These are phyloP conservation scores for Yarrowia osloensis DNA, from an alignment of 805 yeast species.

Conservation along the genomic window DNA sequence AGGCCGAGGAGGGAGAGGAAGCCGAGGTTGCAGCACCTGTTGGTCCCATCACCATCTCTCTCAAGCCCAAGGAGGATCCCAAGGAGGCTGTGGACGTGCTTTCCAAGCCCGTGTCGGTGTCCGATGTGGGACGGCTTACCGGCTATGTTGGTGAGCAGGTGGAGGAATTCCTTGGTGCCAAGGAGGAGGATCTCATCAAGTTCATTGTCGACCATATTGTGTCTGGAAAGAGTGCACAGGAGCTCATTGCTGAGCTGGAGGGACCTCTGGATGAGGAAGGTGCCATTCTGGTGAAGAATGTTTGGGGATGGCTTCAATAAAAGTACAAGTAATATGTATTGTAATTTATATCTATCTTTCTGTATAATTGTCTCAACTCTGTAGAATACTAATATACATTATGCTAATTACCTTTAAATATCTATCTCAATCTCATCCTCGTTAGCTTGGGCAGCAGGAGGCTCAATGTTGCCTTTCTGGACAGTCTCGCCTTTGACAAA, in stretches of 20 bases:
- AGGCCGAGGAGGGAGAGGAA: constrained; percentile 35
- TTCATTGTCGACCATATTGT: constrained; percentile 39
- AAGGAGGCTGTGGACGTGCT: constrained; percentile 12
- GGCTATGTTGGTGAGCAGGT: constrained; percentile 33
- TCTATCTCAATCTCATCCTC: constrained; percentile 25
- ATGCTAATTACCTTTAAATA: background rate
- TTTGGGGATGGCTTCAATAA: constrained; percentile 38
- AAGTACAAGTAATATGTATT: background rate
- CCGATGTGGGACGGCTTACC: constrained; percentile 15
- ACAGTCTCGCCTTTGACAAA: constrained; percentile 23
- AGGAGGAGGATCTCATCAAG: constrained; percentile 42
- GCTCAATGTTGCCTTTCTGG: constrained; percentile 11
- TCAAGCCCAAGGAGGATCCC: constrained; percentile 26
- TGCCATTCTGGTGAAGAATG: constrained; percentile 35
- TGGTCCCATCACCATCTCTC: constrained; percentile 30
- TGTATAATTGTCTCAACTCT: too few relatives aligned
- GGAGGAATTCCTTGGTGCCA: constrained; percentile 41
- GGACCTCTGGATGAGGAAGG: constrained; percentile 51
- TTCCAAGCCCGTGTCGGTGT: constrained; percentile 9
- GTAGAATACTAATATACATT: background rate
- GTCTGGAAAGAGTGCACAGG: constrained; percentile 36
- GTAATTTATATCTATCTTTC: background rate
- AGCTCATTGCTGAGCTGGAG: constrained; percentile 40
- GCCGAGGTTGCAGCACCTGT: constrained; percentile 10
- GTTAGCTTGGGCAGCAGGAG: constrained; percentile 12